Evolutionary conservation across 2,329 filamentous ascomycete species (phyloP), one percentile per base, ranked within the genome.

Genomic region (Taxawa tesnikishii): DNA sequence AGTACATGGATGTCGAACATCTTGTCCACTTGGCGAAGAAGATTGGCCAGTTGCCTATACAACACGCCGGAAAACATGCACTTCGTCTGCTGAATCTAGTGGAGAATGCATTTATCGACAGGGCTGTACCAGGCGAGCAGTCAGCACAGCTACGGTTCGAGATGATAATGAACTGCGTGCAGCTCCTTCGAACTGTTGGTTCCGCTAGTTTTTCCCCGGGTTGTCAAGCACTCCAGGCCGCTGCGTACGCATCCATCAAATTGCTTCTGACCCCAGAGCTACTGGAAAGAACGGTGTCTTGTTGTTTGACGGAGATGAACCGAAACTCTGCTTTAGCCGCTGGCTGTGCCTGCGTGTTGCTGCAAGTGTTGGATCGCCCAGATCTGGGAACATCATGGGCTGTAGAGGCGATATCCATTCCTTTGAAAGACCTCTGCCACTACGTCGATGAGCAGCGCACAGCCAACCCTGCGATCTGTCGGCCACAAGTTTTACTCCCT

Each of bases 21-120:
- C 54, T 84, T 24, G 50, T 79, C 5, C 77, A 84, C 46, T 55
- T 88, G 17, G 83, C 77, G 46, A 61, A 69, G 31, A 92, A 90
- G 51, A 65, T 23, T 8, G 8, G 8, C 19, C 19, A 23, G 19
- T n/a, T 23, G n/a, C 19, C 19, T 23, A 8, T 23, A 23, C 8
- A 23, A n/a, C 19, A 23, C n/a, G 8, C n/a, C 19, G 19, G 19
- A 23, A 23, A 23, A 23, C 19, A n/a, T n/a, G 19, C 19, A 8
- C n/a, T 23, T 8, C 8, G n/a, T n/a, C 19, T 23, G 8, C 19
- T 23, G 19, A n/a, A n/a, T 8, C n/a, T 23, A 8, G 8, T 23
- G 19, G n/a, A 23, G 8, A 23, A 23, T 23, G 8, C 19, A 8
- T 8, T 23, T 23, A n/a, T 23, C 19, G 19, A 23, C 8, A 23